phyloP scores from a whole-genome alignment of 1,284 basidiomycete genomes.

The Taiwanofungus camphoratus region DNA sequence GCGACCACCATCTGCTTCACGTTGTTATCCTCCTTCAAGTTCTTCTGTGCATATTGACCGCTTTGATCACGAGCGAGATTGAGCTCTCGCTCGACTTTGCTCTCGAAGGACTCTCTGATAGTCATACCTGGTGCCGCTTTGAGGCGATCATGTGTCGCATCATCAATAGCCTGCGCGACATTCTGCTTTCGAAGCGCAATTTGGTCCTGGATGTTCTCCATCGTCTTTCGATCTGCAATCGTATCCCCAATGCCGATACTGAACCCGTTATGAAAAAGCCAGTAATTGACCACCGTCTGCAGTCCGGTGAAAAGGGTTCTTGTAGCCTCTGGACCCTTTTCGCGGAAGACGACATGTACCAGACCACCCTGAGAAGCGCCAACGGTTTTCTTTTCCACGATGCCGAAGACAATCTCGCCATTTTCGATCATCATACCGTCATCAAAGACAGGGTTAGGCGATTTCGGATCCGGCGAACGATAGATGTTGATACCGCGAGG shows the following conservation, averaged over 20 bases:
- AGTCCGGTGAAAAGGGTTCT: slow-evolving; percentile 90
- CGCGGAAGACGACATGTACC: slow-evolving; percentile 95
- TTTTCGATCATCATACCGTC: slow-evolving; percentile 97
- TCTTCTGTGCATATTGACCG: slow-evolving; percentile 93
- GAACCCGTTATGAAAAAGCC: slow-evolving; percentile 99
- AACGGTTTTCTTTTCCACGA: slow-evolving; percentile 97
- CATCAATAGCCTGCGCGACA: slow-evolving; percentile 67
- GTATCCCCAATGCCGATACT: slow-evolving; percentile 99
- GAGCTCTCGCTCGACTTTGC: slow-evolving; percentile 84
- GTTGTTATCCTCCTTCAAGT: slow-evolving; percentile 97
- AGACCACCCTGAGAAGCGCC: slow-evolving; percentile 94
- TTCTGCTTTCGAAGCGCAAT: slow-evolving; percentile 80
- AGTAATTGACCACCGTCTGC: slow-evolving; percentile 96
- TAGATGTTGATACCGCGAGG: slow-evolving; percentile 95
- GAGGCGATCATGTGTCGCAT: slow-evolving; percentile 78
- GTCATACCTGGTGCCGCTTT: slow-evolving; percentile 97
- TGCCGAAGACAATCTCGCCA: slow-evolving; percentile 93
- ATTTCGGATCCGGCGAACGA: slow-evolving; percentile 74
- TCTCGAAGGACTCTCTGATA: slow-evolving; percentile 97
- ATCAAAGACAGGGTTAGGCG: slow-evolving; percentile 81
- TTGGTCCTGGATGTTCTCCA: slow-evolving; percentile 80
- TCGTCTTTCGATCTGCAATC: slow-evolving; percentile 87
- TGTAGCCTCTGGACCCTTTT: slow-evolving; percentile 94
- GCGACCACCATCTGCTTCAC: slow-evolving; percentile 99
- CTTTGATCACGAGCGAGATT: slow-evolving; percentile 95